Evolutionary conservation across 2,329 filamentous ascomycete genomes (phyloP), one percentile per base, ranked within the genome.

Genomic region (Fusarium camptoceras): DNA sequence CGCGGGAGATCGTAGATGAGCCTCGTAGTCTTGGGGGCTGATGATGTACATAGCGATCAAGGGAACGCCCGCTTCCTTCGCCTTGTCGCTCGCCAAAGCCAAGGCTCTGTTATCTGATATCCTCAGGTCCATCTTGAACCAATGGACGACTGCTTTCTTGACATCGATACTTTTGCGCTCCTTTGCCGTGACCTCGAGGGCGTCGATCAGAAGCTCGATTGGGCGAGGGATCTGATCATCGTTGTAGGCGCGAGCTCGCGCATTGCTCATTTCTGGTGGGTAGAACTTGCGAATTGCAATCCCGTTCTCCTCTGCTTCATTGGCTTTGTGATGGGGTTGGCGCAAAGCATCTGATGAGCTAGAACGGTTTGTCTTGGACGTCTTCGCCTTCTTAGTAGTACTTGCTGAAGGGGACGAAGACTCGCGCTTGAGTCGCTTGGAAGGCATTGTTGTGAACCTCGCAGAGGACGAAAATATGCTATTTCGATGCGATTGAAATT

Each of bases 41-140:
- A 96, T 79, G 28, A 97, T 85, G 78, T 94, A 97, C 48, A 97
- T 79, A 58, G 88, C 88, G 39, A 97, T 87, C 39, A 97, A 81
- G 2, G 93, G 91, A 1, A 94, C 85, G 0, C 87, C 86, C n/a
- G 88, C 84, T 39, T 88, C 85, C 61, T 88, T 89, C 2, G 94
- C 93, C 60, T 80, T 81, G 60, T 89, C 81, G 58, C 87, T 89
- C 0, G 94, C 94, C 65, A 89, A 79, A 34, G 87, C 85, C 25
- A 97, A 79, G 0, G 88, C 88, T 11, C 87, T 91, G 77, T 97
- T 97, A 78, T 98, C 94, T 1, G 81, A 79, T 3, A 87, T 84
- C 5, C 94, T 87, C 53, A 97, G 80, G 77, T 97, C 94, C 75
- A 88, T 89, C 80, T 96, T 97, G 83, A 95, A 97, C 94, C 94